phyloP scores from a whole-genome alignment of 495 filamentous ascomycete genomes.

The Hypoxylon lienhwacheense region DNA sequence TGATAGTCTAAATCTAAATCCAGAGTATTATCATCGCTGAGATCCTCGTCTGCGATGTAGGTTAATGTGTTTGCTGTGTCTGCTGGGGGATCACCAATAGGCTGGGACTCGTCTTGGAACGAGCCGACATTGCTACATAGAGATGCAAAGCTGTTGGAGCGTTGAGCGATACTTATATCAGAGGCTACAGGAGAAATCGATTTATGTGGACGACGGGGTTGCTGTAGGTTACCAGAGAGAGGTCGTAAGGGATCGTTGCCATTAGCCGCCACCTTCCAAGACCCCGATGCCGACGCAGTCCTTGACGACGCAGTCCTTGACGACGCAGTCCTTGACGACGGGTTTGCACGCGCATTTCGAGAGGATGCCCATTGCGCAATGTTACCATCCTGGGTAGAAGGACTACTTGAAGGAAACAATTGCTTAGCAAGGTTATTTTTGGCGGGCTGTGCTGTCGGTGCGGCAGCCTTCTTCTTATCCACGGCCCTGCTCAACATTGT shows the following conservation, averaged over 20 bases:
- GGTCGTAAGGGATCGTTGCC: slow-evolving; percentile 18
- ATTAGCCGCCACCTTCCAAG: slow-evolving; percentile 18
- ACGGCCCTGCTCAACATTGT: slow-evolving; percentile 45
- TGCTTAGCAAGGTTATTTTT: slow-evolving; percentile 46
- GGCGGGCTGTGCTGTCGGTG: slow-evolving; percentile 16
- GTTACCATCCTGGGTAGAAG: slow-evolving; percentile 39
- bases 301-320: no score
- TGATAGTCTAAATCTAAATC: slow-evolving; percentile 65
- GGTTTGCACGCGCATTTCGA: slow-evolving; percentile 33
- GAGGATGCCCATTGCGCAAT: slow-evolving; percentile 40
- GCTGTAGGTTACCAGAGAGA: slow-evolving; percentile 26
- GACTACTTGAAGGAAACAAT: slow-evolving; percentile 55
- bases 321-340: slow-evolving; percentile 24
- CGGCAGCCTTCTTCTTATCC: slow-evolving; percentile 37
- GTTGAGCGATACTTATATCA: slow-evolving; percentile 5
- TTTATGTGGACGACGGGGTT: slow-evolving; percentile 16
- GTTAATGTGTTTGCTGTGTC: slow-evolving; percentile 37
- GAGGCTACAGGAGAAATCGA: slow-evolving; percentile 9
- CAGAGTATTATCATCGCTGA: slow-evolving; percentile 67
- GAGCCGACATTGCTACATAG: slow-evolving; percentile 45
- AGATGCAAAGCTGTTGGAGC: slow-evolving; percentile 41
- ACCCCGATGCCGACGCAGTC: no score
- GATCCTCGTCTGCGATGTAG: slow-evolving; percentile 64
- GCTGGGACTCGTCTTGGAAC: slow-evolving; percentile 45
- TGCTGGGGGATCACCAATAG: slow-evolving; percentile 17